Evolutionary conservation across 1,284 basidiomycete genomes (phyloP).

Genomic region (Paramarasmius palmivorus): DNA sequence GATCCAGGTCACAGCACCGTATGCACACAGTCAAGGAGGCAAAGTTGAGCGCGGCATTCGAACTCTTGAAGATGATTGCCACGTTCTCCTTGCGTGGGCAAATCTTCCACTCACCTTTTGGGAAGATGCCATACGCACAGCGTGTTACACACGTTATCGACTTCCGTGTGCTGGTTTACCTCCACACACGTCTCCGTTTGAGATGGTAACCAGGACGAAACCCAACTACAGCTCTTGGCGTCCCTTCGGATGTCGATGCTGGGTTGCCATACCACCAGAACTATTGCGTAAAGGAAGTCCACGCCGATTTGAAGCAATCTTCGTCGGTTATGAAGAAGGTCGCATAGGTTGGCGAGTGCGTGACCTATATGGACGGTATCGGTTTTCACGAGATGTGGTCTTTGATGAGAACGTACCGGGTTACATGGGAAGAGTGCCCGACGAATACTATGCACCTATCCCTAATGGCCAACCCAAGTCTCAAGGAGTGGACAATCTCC

Average conservation of each 20-base stretch:
- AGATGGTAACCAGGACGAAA: background rate
- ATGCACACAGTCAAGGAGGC: conserved; percentile 33
- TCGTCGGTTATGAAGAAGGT: conserved; percentile 12
- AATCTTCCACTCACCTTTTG: conserved; percentile 16
- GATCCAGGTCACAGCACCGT: conserved; percentile 12
- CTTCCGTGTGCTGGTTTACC: background rate
- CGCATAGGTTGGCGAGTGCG: conserved; percentile 7
- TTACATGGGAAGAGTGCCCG: background rate
- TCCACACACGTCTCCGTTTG: background rate
- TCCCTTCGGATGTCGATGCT: conserved; percentile 26
- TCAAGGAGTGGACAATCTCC: background rate
- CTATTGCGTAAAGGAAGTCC: conserved; percentile 19
- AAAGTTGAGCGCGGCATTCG: conserved; percentile 31
- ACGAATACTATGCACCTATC: background rate
- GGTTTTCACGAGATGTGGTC: conserved; percentile 3
- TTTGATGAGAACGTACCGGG: conserved; percentile 10
- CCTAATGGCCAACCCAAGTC: background rate
- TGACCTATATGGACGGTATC: conserved; percentile 2
- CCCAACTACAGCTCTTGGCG: background rate
- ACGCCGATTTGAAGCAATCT: conserved; percentile 5
- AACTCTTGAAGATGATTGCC: conserved; percentile 26
- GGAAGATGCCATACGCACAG: background rate
- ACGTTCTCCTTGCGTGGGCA: conserved; percentile 24
- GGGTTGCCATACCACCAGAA: conserved; percentile 20
- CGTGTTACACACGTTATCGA: background rate